Percentiles rank a stretch among this genome's conserved stretches.
phyloP scores from a whole-genome alignment of 1,139 yeast genomes.

The Barnettozyma hawaiiensis region DNA sequence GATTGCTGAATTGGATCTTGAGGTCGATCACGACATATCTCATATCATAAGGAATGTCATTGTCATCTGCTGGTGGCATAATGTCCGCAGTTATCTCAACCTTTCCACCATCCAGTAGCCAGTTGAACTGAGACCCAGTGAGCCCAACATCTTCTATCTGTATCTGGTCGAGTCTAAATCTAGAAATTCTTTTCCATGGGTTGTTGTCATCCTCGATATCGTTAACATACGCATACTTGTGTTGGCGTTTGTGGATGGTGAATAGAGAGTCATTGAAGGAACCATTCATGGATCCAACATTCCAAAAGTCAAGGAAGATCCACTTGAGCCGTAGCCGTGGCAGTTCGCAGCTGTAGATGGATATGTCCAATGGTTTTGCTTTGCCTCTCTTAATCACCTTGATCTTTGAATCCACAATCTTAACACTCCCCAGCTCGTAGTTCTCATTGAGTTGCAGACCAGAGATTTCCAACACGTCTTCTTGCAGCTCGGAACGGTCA shows the following conservation, averaged over 20 bases:
- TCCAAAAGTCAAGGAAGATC: constrained; percentile 58
- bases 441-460: constrained; percentile 25
- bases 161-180: constrained; percentile 61
- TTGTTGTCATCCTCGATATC: constrained; percentile 34
- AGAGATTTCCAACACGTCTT: constrained; percentile 35
- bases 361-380: constrained; percentile 41
- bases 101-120: constrained; percentile 59
- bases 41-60: constrained; percentile 19
- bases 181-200: constrained; percentile 48
- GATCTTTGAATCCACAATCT: constrained; percentile 50
- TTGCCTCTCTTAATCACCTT: constrained; percentile 34
- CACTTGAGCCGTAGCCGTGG: constrained; percentile 55
- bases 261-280: constrained; percentile 69
- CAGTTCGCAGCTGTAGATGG: constrained; percentile 60
- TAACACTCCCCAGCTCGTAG: constrained; percentile 48
- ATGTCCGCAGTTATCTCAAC: constrained; percentile 68
- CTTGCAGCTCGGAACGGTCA: constrained; percentile 36
- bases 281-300: constrained; percentile 66
- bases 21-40: constrained; percentile 63
- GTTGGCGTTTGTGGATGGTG: constrained; percentile 61
- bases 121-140: constrained; percentile 47
- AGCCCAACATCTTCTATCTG: constrained; percentile 41
- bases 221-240: constrained; percentile 36
- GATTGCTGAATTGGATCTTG: constrained; percentile 54
- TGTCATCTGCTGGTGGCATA: constrained; percentile 49